Conservation (phyloP, 2,329 filamentous ascomycete species). For the Colletotrichum sp. region DNA sequence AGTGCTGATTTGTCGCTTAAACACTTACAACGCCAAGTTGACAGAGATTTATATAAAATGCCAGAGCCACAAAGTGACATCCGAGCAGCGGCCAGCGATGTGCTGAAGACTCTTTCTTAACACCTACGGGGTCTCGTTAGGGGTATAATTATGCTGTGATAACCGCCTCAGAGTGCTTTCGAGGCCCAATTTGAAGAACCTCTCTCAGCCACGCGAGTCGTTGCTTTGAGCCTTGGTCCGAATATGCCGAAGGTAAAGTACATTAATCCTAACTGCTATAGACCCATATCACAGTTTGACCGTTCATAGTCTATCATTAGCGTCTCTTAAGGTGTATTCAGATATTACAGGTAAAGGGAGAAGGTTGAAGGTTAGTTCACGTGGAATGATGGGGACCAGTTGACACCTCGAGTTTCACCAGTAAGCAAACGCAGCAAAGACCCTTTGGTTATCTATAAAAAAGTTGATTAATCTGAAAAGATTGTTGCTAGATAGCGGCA, state of each 20-base stretch:
- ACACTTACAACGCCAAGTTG: neutral
- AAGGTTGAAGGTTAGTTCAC: neutral
- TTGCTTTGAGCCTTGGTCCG: neutral
- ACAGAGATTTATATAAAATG: neutral
- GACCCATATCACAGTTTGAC: rapidly evolving
- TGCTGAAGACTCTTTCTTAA: rapidly evolving
- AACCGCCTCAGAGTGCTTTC: neutral
- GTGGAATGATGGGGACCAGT: neutral
- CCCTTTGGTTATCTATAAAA: neutral
- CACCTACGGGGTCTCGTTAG: neutral
- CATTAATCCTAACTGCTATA: neutral
- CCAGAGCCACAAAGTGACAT: neutral
- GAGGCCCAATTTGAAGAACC: no score
- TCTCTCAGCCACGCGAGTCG: neutral
- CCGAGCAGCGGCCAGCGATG: rapidly evolving
- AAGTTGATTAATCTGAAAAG: no score
- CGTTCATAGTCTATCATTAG: neutral
- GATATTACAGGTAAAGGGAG: neutral
- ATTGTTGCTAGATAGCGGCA: neutral
- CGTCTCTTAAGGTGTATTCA: neutral
- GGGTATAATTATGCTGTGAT: rapidly evolving
- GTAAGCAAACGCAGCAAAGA: neutral
- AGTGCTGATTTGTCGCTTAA: no score
- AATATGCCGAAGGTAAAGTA: rapidly evolving
- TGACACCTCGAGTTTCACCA: rapidly evolving